Evolutionary conservation across 805 yeast species (phyloP).

Genomic region (Millerago galiae): DNA sequence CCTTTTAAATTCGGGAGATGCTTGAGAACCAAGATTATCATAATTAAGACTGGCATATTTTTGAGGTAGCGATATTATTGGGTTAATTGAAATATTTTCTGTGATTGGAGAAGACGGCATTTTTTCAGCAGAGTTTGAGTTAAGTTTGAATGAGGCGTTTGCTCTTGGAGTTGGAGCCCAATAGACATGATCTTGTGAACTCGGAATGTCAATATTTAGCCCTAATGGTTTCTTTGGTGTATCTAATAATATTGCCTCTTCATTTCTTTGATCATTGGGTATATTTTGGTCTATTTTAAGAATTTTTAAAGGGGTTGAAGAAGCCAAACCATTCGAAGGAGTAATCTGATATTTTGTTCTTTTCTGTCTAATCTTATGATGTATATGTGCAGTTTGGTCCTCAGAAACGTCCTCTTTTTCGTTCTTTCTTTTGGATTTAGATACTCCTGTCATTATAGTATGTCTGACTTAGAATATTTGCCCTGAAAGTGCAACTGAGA

Average conservation of each 20-base stretch:
- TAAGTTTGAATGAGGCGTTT: slow-evolving; percentile 1
- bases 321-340: slow-evolving; percentile 6
- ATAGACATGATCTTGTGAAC: slow-evolving; percentile 24
- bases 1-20: slow-evolving; percentile 12
- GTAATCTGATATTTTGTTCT: slow-evolving; percentile 8
- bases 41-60: slow-evolving; percentile 15
- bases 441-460: neutral
- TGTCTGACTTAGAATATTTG: neutral
- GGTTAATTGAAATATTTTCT: slow-evolving; percentile 14
- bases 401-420: slow-evolving; percentile 8
- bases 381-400: neutral
- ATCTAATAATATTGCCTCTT: neutral
- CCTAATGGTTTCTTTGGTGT: neutral
- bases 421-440: slow-evolving; percentile 3
- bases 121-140: slow-evolving; percentile 2
- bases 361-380: slow-evolving; percentile 2
- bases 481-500: too few relatives aligned
- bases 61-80: slow-evolving; percentile 11
- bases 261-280: neutral
- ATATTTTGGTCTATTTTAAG: slow-evolving; percentile 5
- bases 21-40: slow-evolving; percentile 17
- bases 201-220: slow-evolving; percentile 7
- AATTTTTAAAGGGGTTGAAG: slow-evolving; percentile 9
- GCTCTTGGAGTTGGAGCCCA: slow-evolving; percentile 24
- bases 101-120: slow-evolving; percentile 21